Conservation (phyloP, 208 protist genomes). For the Wallacemonas sp. region DNA sequence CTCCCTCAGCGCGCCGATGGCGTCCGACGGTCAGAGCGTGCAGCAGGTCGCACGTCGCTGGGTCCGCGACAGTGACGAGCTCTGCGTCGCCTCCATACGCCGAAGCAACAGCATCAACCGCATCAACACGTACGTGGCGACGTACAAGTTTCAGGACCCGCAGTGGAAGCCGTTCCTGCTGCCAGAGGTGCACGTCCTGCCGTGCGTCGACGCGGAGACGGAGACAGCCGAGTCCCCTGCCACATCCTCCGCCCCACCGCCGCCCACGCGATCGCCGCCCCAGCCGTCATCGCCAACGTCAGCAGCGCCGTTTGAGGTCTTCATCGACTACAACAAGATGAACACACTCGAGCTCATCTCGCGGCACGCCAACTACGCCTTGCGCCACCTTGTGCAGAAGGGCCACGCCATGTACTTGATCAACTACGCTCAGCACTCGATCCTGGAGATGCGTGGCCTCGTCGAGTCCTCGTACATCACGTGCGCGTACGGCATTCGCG, state of each 20-base stretch:
- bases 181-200: slow-evolving; percentile 59
- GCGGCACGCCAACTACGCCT: slow-evolving; percentile 77
- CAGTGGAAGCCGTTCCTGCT: slow-evolving; percentile 82
- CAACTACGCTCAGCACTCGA: slow-evolving; percentile 74
- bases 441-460: slow-evolving; percentile 72
- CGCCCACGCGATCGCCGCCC: slow-evolving; percentile 10
- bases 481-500: slow-evolving; percentile 72
- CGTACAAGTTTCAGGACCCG: slow-evolving; percentile 89
- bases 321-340: slow-evolving; percentile 84
- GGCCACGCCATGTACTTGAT: slow-evolving; percentile 86
- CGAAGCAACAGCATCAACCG: slow-evolving; percentile 79
- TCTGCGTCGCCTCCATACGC: slow-evolving; percentile 72
- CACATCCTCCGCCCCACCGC: not conserved
- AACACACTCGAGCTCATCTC: slow-evolving; percentile 70
- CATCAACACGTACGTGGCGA: slow-evolving; percentile 81
- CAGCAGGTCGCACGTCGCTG: slow-evolving; percentile 55
- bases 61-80: slow-evolving; percentile 82
- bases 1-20: slow-evolving; percentile 10
- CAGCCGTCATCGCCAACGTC: not conserved
- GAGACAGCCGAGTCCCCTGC: not conserved
- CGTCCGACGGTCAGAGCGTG: slow-evolving; percentile 3
- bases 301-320: slow-evolving; percentile 28
- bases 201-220: slow-evolving; percentile 1
- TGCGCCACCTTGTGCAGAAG: slow-evolving; percentile 86
- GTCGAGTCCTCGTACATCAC: slow-evolving; percentile 87